Evolutionary conservation across 2,329 filamentous ascomycete genomes (phyloP).

Genomic region (Fusarium citri): DNA sequence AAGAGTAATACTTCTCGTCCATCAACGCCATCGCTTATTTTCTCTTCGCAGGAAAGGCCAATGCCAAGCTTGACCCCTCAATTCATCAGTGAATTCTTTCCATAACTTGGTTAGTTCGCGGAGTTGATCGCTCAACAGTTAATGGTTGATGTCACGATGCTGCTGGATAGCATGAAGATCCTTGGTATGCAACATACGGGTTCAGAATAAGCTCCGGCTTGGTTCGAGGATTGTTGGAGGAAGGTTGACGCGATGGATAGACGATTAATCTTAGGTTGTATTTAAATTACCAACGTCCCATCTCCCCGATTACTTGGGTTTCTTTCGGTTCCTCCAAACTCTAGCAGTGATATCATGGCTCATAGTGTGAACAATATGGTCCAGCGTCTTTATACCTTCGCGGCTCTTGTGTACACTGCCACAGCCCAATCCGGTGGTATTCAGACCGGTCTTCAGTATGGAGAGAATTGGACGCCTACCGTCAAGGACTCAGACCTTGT

Average conservation of each 20-base stretch:
- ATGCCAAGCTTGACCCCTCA: conserved; percentile 27
- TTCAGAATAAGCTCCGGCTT: conserved; percentile 1
- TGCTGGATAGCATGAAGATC: not conserved
- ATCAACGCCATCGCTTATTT: not conserved
- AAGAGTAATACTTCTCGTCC: not conserved
- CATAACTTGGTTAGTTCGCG: not conserved
- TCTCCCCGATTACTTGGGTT: rapidly evolving
- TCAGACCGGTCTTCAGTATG: conserved; percentile 18
- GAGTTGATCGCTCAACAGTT: not conserved
- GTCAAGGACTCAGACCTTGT: conserved; percentile 12
- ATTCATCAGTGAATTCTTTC: not conserved
- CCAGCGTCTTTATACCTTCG: rapidly evolving
- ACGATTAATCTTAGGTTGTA: rapidly evolving
- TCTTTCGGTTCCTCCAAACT: rapidly evolving
- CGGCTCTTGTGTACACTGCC: not conserved
- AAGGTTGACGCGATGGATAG: not conserved
- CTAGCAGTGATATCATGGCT: not conserved
- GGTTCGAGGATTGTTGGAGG: not conserved
- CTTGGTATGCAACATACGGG: not conserved
- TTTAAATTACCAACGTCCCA: not conserved
- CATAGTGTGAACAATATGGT: not conserved
- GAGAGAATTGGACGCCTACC: conserved; percentile 18
- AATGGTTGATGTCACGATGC: not conserved
- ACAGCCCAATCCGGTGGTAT: conserved; percentile 4
- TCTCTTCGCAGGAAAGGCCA: not conserved